Percentiles rank a stretch among this genome's conserved stretches.
These are phyloP conservation scores for Sapria himalayana DNA, from an alignment of 345 rosid genomes.

Conservation along the genomic window DNA sequence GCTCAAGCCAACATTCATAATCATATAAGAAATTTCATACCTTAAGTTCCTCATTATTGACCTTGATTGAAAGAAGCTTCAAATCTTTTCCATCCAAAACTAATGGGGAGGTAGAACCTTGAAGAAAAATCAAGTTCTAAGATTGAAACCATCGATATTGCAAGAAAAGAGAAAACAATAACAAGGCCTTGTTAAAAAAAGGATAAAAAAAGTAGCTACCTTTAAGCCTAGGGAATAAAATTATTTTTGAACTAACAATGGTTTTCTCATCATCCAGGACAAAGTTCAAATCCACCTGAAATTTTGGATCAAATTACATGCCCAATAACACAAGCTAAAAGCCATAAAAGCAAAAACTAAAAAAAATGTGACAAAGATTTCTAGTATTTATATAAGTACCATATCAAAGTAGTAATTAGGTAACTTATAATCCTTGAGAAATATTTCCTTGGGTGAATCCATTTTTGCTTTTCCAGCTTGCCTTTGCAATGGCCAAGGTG, in stretches of 20 bases:
- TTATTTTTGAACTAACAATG: slow-evolving; percentile 60
- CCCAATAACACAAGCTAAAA: slow-evolving; percentile 7
- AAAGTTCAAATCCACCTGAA: slow-evolving; percentile 74
- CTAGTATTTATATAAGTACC: slow-evolving; percentile 15
- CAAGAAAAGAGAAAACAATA: slow-evolving; percentile 2
- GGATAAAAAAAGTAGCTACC: too few species aligned
- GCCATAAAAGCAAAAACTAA: slow-evolving; percentile 2
- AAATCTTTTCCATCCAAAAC: slow-evolving; percentile 68
- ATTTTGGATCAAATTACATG: slow-evolving; percentile 4
- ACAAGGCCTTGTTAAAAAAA: not conserved
- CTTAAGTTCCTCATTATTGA: slow-evolving; percentile 46
- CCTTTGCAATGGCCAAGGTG: slow-evolving; percentile 41
- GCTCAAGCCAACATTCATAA: too few species aligned
- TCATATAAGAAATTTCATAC: slow-evolving; percentile 17
- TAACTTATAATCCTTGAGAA: slow-evolving; percentile 74
- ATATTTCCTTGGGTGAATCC: slow-evolving; percentile 77
- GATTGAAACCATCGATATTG: not conserved
- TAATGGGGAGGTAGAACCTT: slow-evolving; percentile 58
- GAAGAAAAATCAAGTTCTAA: too few species aligned
- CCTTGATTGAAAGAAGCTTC: slow-evolving; percentile 60
- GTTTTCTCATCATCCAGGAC: slow-evolving; percentile 86
- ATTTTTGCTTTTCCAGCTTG: slow-evolving; percentile 44
- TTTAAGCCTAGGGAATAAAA: slow-evolving; percentile 53
- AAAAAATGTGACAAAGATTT: too few species aligned
- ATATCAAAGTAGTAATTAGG: slow-evolving; percentile 86